Conservation (phyloP, 202 grass and related monocot genomes). For the Bolboschoenoplectus hybrid region DNA sequence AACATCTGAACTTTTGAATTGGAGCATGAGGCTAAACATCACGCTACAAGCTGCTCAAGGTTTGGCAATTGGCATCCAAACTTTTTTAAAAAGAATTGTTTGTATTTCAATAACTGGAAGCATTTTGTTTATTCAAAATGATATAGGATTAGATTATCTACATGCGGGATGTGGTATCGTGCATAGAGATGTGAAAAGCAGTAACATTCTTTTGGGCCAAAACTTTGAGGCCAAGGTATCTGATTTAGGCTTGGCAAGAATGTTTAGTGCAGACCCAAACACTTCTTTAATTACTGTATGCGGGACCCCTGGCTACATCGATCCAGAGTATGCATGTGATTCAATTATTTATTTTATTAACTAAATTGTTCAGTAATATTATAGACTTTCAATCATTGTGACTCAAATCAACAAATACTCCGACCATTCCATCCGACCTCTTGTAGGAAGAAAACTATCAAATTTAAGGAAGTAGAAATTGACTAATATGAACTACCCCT, state of each 20-base stretch:
- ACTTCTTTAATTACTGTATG: slow-evolving; percentile 27
- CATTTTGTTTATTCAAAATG: neutral
- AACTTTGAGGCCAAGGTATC: slow-evolving; percentile 54
- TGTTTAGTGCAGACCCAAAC: slow-evolving; percentile 16
- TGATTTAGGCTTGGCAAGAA: slow-evolving; percentile 54
- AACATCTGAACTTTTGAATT: slow-evolving; percentile 5
- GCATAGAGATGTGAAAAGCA: slow-evolving; percentile 57
- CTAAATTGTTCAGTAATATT: neutral
- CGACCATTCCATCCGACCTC: neutral
- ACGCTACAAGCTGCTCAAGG: slow-evolving; percentile 50
- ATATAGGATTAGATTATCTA: slow-evolving; percentile 50
- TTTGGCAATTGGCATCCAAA: neutral
- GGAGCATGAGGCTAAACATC: slow-evolving; percentile 43
- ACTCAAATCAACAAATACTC: neutral
- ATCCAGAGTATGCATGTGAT: slow-evolving; percentile 43
- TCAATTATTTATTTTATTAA: neutral
- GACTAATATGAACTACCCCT: neutral
- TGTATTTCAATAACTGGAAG: neutral
- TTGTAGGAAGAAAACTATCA: no score
- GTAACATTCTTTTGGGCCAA: slow-evolving; percentile 50
- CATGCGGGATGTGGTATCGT: slow-evolving; percentile 49
- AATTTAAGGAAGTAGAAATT: neutral
- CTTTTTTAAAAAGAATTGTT: neutral
- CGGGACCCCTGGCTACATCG: slow-evolving; percentile 54
- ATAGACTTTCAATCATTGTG: neutral